phyloP scores from a whole-genome alignment of 1,284 basidiomycete genomes.

The Ganoderma leucocontextum region DNA sequence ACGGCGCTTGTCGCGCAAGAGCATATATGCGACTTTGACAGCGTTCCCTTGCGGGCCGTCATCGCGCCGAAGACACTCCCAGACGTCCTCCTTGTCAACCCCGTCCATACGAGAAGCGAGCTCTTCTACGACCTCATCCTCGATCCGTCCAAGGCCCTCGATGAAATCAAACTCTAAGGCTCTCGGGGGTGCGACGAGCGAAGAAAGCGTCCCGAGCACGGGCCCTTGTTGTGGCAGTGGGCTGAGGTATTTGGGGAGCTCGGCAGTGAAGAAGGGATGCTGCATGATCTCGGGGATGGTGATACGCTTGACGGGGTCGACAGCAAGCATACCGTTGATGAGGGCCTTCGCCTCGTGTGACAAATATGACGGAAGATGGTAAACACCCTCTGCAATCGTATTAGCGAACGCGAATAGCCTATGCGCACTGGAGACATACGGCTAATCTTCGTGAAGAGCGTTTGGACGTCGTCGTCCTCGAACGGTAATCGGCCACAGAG shows the following conservation, averaged over 20 bases:
- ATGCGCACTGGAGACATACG: slow-evolving; percentile 58
- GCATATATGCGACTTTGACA: slow-evolving; percentile 96
- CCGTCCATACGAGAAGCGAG: slow-evolving; percentile 79
- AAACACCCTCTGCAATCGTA: slow-evolving; percentile 73
- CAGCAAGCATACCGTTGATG: slow-evolving; percentile 87
- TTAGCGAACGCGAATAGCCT: slow-evolving; percentile 18
- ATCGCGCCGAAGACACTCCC: slow-evolving; percentile 83
- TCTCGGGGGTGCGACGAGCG: slow-evolving; percentile 71
- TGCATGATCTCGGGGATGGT: slow-evolving; percentile 90
- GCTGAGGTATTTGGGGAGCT: slow-evolving; percentile 88
- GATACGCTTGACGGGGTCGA: slow-evolving; percentile 93
- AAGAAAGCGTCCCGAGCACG: slow-evolving; percentile 74
- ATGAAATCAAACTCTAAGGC: slow-evolving; percentile 79
- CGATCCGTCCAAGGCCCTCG: slow-evolving; percentile 87
- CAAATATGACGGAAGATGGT: slow-evolving; percentile 83
- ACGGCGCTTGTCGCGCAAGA: slow-evolving; percentile 89
- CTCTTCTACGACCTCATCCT: slow-evolving; percentile 90
- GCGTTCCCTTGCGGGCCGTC: slow-evolving; percentile 90
- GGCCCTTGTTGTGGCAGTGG: slow-evolving; percentile 86
- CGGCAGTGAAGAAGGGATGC: slow-evolving; percentile 88
- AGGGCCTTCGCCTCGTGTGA: slow-evolving; percentile 81
- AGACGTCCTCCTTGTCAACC: slow-evolving; percentile 85
- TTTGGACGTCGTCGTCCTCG: slow-evolving; percentile 94
- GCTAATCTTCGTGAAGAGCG: slow-evolving; percentile 92
- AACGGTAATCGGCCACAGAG: slow-evolving; percentile 92